Percentiles rank a stretch among this genome's conserved stretches.
These are phyloP conservation scores for Aspergillus tamarii DNA, from an alignment of 2,329 filamentous ascomycete species.

Conservation along the genomic window DNA sequence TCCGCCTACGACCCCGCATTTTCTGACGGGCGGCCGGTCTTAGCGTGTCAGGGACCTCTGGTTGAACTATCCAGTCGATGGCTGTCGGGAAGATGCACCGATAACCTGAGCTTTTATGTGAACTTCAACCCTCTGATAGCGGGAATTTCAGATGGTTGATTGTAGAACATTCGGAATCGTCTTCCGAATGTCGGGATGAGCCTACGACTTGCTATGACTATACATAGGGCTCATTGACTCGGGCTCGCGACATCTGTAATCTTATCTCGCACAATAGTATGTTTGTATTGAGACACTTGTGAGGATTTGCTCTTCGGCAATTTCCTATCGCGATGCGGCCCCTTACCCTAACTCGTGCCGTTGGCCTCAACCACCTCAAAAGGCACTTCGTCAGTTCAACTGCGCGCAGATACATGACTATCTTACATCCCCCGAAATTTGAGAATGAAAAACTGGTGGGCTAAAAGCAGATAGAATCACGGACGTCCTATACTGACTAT, in stretches of 20 bases:
- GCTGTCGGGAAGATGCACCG: neutral
- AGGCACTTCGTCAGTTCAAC: neutral
- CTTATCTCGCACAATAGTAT: neutral
- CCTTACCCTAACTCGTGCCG: neutral
- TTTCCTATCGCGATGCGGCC: neutral
- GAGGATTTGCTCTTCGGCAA: neutral
- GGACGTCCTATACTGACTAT: neutral
- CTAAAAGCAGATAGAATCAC: neutral
- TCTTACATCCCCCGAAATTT: conserved; percentile 27
- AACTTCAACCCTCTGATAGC: neutral
- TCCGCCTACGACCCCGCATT: neutral
- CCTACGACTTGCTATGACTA: neutral
- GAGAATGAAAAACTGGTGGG: conserved; percentile 30
- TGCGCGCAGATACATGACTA: conserved; percentile 6
- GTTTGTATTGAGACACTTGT: neutral
- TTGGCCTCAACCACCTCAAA: neutral
- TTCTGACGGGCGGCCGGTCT: neutral
- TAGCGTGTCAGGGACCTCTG: neutral
- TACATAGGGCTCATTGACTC: neutral
- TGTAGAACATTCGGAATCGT: neutral
- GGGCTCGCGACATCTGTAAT: too few relatives aligned
- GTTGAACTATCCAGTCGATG: neutral
- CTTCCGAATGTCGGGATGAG: neutral
- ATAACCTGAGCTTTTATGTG: neutral
- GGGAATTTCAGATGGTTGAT: neutral